phyloP scores from a whole-genome alignment of 352 stramenopile genomes.

The Blastocystis sp. region DNA sequence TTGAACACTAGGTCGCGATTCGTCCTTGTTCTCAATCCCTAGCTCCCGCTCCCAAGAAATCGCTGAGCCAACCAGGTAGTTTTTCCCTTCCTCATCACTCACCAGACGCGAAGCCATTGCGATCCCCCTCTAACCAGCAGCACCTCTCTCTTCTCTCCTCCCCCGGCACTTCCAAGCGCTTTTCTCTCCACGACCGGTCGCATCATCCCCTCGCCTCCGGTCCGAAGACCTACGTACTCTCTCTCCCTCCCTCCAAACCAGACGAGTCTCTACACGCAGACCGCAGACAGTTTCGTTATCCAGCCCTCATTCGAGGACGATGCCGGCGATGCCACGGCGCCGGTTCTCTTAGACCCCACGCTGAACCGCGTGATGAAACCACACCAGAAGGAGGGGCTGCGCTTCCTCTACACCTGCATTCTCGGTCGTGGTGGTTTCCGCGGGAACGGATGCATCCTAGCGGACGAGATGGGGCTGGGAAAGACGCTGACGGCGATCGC shows the following conservation, averaged over 20 bases:
- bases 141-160: background rate
- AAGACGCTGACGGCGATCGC: constrained; percentile 43
- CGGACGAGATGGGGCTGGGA: constrained; percentile 62
- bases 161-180: background rate
- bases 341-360: background rate
- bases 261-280: constrained; percentile 26
- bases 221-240: background rate
- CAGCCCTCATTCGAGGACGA: background rate
- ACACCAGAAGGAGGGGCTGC: constrained; percentile 32
- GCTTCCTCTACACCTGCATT: constrained; percentile 50
- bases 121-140: no score
- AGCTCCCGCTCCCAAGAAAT: no score
- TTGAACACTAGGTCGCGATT: no score
- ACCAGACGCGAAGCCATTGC: no score
- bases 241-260: background rate
- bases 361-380: background rate
- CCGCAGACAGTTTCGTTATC: background rate
- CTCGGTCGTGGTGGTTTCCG: constrained; percentile 63
- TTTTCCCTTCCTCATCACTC: no score
- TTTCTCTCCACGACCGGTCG: background rate
- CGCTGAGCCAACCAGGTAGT: no score
- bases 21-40: no score
- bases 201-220: background rate
- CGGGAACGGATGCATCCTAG: constrained; percentile 65
- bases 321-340: background rate